phyloP scores from a whole-genome alignment of 2,329 filamentous ascomycete genomes.

The Sclerotinia subarctica region DNA sequence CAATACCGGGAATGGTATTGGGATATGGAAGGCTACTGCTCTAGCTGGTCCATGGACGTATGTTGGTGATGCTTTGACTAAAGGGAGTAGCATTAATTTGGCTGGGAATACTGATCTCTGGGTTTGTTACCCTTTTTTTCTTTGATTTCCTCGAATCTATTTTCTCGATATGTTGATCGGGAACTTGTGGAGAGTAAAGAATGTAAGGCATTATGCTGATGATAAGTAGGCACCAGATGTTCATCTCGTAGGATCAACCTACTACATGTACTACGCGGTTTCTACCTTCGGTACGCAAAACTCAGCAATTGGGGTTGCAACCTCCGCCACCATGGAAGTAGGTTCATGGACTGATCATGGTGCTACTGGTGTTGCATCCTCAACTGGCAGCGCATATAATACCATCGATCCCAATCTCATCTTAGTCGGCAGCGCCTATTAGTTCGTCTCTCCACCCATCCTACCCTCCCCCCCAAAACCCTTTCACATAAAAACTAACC shows the following conservation, averaged over 20 bases:
- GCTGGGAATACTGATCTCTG: slow-evolving; percentile 41
- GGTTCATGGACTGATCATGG: slow-evolving; percentile 61
- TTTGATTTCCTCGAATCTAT: not conserved
- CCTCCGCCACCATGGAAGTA: slow-evolving; percentile 45
- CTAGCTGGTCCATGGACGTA: slow-evolving; percentile 45
- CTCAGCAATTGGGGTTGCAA: slow-evolving; percentile 51
- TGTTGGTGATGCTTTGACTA: slow-evolving; percentile 40
- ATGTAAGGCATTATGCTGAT: not conserved
- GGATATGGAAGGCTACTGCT: slow-evolving; percentile 41
- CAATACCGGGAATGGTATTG: slow-evolving; percentile 43
- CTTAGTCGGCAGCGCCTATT: slow-evolving; percentile 43
- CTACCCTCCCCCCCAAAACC: too few relatives aligned
- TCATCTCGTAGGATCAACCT: slow-evolving; percentile 52
- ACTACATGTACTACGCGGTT: slow-evolving; percentile 61
- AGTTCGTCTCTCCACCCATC: slow-evolving; percentile 25
- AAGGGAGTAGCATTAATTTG: slow-evolving; percentile 40
- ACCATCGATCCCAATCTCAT: slow-evolving; percentile 59
- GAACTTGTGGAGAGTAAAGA: not conserved
- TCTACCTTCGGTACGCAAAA: slow-evolving; percentile 53
- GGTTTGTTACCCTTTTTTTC: slow-evolving; percentile 34
- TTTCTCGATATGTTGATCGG: not conserved
- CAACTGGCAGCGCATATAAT: slow-evolving; percentile 49
- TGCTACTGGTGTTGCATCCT: slow-evolving; percentile 49
- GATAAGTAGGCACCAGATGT: slow-evolving; percentile 59
- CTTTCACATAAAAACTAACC: not conserved